Conservation (phyloP, 108 stramenopile species). For the Pseudonitzschia multiseries region DNA sequence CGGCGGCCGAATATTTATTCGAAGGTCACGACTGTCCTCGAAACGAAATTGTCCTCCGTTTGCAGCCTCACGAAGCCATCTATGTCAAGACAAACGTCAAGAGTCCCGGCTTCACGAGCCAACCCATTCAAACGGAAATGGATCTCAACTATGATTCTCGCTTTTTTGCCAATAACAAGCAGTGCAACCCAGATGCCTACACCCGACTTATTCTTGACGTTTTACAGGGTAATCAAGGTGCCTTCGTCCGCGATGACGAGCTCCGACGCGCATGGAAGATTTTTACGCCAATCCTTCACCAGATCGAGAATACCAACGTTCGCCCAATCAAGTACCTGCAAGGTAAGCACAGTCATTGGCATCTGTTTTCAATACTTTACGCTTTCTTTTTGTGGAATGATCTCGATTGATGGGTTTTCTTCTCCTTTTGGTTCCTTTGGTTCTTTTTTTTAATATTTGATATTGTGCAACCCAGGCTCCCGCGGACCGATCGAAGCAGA, state of each 20-base stretch:
- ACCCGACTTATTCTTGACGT: conserved; percentile 96
- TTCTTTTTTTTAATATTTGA: too few relatives aligned
- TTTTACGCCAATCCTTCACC: conserved; percentile 91
- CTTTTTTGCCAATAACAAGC: conserved; percentile 35
- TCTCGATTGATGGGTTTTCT: neutral
- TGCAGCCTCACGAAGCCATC: conserved; percentile 90
- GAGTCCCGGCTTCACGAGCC: conserved; percentile 82
- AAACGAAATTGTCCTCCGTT: conserved; percentile 93
- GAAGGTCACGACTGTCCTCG: conserved; percentile 60
- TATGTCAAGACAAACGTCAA: conserved; percentile 98
- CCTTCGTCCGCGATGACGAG: conserved; percentile 97
- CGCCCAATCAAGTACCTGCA: conserved; percentile 74
- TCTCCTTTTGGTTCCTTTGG: neutral
- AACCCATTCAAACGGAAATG: conserved; percentile 89
- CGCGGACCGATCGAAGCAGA: conserved; percentile 88
- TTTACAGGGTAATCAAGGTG: conserved; percentile 83
- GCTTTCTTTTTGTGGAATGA: neutral
- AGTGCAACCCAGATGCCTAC: conserved; percentile 92
- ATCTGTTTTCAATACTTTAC: neutral
- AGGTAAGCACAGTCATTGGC: conserved; percentile 33
- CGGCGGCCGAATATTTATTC: conserved; percentile 67
- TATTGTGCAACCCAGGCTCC: conserved; percentile 19
- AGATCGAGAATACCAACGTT: conserved; percentile 78
- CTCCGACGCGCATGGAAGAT: conserved; percentile 93
- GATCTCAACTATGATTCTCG: conserved; percentile 90